Percentiles rank a stretch among this genome's conserved stretches.
Conservation (phyloP, 176 grass and related monocot species). For the Chrysopogon serrulatus region DNA sequence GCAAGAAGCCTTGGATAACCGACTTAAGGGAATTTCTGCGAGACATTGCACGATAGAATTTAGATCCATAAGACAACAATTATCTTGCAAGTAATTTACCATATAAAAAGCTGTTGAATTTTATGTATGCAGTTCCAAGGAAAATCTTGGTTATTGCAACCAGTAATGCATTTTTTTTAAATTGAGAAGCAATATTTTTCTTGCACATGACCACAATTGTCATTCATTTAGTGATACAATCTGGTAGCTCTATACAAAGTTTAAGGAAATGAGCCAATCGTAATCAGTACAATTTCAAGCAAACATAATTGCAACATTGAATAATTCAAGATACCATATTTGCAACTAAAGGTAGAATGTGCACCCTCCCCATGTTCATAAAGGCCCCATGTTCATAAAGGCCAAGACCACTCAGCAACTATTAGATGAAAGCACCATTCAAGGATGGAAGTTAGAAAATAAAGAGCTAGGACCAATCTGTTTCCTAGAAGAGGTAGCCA, state of each 20-base stretch:
- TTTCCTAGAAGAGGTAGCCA: not conserved
- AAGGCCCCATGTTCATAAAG: not conserved
- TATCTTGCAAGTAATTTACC: not conserved
- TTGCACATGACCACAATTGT: not conserved
- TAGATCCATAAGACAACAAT: conserved; percentile 2
- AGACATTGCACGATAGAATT: conserved; percentile 28
- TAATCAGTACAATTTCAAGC: not conserved
- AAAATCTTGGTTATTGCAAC: not conserved
- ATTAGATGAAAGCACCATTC: not conserved
- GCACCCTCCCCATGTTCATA: not conserved
- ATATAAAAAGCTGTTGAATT: not conserved
- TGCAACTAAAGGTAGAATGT: not conserved
- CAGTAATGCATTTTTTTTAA: not conserved
- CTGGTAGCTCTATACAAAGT: not conserved
- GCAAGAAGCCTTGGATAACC: conserved; percentile 91
- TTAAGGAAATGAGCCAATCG: not conserved
- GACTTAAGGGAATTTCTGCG: conserved; percentile 80
- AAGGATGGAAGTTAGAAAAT: not conserved
- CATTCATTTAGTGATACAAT: not conserved
- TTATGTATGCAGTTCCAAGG: conserved; percentile 3
- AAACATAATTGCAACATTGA: not conserved
- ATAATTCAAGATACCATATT: not conserved
- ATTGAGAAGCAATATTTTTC: not conserved
- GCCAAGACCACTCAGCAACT: not conserved
- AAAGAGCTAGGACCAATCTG: not conserved